Conservation (phyloP, 805 yeast genomes). For the Wickerhamomyces sydowiorum region DNA sequence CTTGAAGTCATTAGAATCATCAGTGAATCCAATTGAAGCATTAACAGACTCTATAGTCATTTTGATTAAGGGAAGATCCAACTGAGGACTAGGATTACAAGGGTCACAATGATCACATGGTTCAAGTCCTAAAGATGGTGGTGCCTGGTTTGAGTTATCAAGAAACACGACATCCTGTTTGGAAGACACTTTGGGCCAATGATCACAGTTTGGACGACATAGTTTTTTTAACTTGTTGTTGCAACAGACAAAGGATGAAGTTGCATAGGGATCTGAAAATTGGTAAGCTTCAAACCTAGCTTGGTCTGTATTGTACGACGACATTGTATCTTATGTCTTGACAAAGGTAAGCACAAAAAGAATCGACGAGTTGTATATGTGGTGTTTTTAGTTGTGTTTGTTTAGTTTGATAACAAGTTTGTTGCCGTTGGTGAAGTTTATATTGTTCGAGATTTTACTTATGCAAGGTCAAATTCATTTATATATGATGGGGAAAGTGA, state of each 20-base stretch:
- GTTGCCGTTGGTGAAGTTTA: no score
- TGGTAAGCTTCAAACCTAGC: constrained; percentile 58
- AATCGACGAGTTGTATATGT: no score
- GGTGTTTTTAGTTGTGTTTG: no score
- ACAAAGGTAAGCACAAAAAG: no score
- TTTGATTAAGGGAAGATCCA: constrained; percentile 27
- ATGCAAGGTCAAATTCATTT: no score
- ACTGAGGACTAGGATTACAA: constrained; percentile 20
- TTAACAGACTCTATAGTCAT: constrained; percentile 52
- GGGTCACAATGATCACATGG: constrained; percentile 59
- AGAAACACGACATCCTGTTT: constrained; percentile 39
- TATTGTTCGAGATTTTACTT: no score
- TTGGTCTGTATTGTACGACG: constrained; percentile 9
- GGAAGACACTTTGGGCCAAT: constrained; percentile 32
- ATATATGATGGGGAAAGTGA: no score
- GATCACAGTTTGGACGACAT: constrained; percentile 69
- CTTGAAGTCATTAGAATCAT: constrained; percentile 16
- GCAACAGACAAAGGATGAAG: constrained; percentile 50
- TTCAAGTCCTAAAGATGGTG: constrained; percentile 34
- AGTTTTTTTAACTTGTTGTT: constrained; percentile 34
- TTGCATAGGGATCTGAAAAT: constrained; percentile 61
- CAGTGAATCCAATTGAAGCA: constrained; percentile 46
- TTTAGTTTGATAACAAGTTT: no score
- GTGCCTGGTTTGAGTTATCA: constrained; percentile 38
- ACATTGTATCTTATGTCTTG: no score